These are phyloP conservation scores for Epichloe bromicola DNA, from an alignment of 2,329 filamentous ascomycete species.

Conservation along the genomic window DNA sequence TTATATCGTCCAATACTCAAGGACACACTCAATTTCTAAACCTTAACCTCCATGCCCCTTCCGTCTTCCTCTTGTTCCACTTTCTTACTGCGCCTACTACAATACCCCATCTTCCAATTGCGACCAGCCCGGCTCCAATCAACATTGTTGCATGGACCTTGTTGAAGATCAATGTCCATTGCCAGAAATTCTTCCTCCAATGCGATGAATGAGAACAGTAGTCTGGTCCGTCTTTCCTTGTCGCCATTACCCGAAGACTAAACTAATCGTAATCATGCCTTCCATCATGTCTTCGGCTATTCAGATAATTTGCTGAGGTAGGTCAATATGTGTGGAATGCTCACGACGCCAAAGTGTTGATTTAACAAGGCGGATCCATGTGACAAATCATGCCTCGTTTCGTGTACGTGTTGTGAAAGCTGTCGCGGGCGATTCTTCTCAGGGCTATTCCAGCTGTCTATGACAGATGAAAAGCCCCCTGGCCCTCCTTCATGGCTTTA, in stretches of 20 bases:
- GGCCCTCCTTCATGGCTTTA: conserved; percentile 84
- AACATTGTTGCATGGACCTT: background rate
- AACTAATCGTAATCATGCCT: conserved; percentile 3
- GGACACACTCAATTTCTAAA: conserved; percentile 4
- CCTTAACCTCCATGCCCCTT: background rate
- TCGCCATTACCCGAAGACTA: conserved; percentile 5
- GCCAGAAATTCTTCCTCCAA: background rate
- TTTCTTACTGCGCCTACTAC: background rate
- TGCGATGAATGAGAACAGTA: conserved; percentile 3
- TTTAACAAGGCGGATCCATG: background rate
- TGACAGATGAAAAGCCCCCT: conserved; percentile 89
- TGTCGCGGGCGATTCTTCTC: background rate
- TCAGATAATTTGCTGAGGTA: conserved; percentile 10
- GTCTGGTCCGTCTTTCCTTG: conserved; percentile 13
- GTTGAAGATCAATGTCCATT: background rate
- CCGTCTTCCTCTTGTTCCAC: background rate
- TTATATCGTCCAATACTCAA: conserved; percentile 1
- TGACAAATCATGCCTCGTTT: background rate
- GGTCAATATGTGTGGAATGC: conserved; percentile 1
- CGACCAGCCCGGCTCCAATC: background rate
- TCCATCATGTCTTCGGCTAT: conserved; percentile 13
- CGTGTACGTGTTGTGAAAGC: background rate
- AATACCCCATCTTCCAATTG: background rate
- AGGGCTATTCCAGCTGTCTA: conserved; percentile 20
- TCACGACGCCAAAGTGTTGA: conserved; percentile 1